Evolutionary conservation across 225 moss, liverwort and hornwort genomes (phyloP), one percentile per base, ranked within the genome.

Genomic region (Polytrichum commune): DNA sequence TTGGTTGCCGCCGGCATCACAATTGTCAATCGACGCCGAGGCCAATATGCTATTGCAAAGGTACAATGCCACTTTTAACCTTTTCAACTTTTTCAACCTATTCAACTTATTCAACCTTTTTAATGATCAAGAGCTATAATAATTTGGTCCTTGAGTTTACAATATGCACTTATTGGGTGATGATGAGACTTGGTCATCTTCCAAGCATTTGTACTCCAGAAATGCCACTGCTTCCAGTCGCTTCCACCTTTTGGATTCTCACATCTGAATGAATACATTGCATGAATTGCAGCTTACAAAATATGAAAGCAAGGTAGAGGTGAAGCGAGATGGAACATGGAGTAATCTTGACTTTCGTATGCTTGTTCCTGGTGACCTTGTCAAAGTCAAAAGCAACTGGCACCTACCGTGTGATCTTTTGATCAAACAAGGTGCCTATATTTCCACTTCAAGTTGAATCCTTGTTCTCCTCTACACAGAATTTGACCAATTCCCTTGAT

Each of bases 11-110:
- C 88, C 56, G 26, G 76, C 69, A 79, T 92, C 76, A 74, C 82
- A 60, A 80, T 90, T 60, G 73, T 72, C 64, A 90, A 79, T 60
- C 90, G 90, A 33, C 90, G 92, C 28, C 82, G 79, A 81, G 78
- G 85, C 53, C 90, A 92, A 62, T 80, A 73, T 61, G 78, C 82
- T 5, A 74, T 90, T 62, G 83, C 88, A 22, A 88, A 92, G 92
- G 92, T 90, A 46, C 13, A 46, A 13, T 46, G 46, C 46, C 46
- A 46, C 46, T 16, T 46, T 46, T 16, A 16, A 46, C 46, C 46
- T 8, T 13, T 46, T 46, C 46, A 13, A 46, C 46, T 13, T 8
- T 10, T 46, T 46, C 46, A 46, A 46, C 13, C 46, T 46, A 26
- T 19, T 27, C 46, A 46, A 46, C 13, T 16, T 46, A 26, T 19